Evolutionary conservation across 225 moss, liverwort and hornwort genomes (phyloP), one percentile per base, ranked within the genome.

Genomic region (Asterella californica): DNA sequence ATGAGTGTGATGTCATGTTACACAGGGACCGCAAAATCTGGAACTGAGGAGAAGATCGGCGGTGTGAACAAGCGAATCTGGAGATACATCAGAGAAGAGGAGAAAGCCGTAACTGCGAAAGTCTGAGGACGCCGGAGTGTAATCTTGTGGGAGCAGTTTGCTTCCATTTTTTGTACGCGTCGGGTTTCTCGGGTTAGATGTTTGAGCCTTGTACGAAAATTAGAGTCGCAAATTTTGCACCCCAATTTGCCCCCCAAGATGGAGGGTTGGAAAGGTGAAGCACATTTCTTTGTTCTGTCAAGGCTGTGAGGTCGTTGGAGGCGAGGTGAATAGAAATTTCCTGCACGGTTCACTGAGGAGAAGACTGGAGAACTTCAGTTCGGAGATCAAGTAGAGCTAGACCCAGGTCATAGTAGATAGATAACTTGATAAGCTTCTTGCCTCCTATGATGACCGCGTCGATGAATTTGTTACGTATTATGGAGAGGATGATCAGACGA

Each of bases 31-130:
- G 82, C 87, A 52, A 84, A 87, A 62, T 79, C 88, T 25, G 88
- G 78, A 22, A 50, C 47, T 33, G 84, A 75, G 73, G 79, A 89
- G 81, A 89, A 84, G 65, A 89, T 89, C n/a, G 88, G 88, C 17
- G 88, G 88, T 70, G 86, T 84, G n/a, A 86, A 89, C 75, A 89
- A 89, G 74, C 68, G 80, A 14, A 68, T 75, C 65, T 89, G 88
- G 88, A 89, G 78, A 63, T 89, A 89, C 45, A 10, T 89, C 2
- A 82, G 72, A 74, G 88, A 81, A 75, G 74, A 36, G 15, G 68
- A 25, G 70, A 68, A 69, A 24, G 77, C 33, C 15, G 50, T 52
- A 36, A 15, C 34, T 5, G 18, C 34, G 27, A 67, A 33, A 33
- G 67, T 67, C 30, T 67, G 67, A 67, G 33, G 29, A 67, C 0